phyloP scores from a whole-genome alignment of 2,329 filamentous ascomycete species.

The Ophiostoma pallidulum region DNA sequence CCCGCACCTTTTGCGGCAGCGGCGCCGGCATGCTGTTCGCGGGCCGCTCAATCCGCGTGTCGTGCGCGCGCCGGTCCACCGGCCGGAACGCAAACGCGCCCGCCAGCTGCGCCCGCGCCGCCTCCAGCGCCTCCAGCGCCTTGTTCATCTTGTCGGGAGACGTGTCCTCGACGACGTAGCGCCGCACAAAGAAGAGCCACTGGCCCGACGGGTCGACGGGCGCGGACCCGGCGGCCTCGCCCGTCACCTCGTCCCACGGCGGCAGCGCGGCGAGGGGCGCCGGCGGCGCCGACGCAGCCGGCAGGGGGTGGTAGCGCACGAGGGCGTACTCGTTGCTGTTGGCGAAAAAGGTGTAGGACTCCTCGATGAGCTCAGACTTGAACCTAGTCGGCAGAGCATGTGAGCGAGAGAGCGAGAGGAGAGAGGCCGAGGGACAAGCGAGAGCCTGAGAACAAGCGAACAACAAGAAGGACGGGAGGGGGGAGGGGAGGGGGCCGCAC shows the following conservation, averaged over 20 bases:
- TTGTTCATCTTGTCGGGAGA: constrained; percentile 49
- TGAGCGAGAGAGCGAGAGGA: constrained; percentile 1
- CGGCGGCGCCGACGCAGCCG: constrained; percentile 18
- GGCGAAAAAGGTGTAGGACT: constrained; percentile 43
- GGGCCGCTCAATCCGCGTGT: constrained; percentile 34
- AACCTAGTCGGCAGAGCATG: constrained; percentile 28
- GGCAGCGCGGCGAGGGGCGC: constrained; percentile 32
- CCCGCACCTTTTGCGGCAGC: constrained; percentile 10
- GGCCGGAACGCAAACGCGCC: constrained; percentile 43
- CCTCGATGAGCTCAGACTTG: constrained; percentile 44
- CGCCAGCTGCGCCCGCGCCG: constrained; percentile 36
- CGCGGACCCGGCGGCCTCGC: not conserved
- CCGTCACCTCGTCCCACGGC: constrained; percentile 31
- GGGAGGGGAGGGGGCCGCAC: constrained; percentile 26
- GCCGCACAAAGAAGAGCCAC: constrained; percentile 48
- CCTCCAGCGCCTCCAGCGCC: constrained; percentile 42
- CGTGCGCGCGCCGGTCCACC: constrained; percentile 43
- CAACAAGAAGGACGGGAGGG: not conserved
- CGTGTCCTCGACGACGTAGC: constrained; percentile 45
- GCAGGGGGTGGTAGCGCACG: constrained; percentile 35
- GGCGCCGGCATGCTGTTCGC: constrained; percentile 3
- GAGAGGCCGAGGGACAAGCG: not conserved
- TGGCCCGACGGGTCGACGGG: constrained; percentile 38
- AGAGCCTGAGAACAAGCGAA: not conserved
- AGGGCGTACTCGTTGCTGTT: constrained; percentile 47